These are phyloP conservation scores for Corinectria fuckeliana DNA, from an alignment of 2,329 filamentous ascomycete genomes.

Conservation along the genomic window DNA sequence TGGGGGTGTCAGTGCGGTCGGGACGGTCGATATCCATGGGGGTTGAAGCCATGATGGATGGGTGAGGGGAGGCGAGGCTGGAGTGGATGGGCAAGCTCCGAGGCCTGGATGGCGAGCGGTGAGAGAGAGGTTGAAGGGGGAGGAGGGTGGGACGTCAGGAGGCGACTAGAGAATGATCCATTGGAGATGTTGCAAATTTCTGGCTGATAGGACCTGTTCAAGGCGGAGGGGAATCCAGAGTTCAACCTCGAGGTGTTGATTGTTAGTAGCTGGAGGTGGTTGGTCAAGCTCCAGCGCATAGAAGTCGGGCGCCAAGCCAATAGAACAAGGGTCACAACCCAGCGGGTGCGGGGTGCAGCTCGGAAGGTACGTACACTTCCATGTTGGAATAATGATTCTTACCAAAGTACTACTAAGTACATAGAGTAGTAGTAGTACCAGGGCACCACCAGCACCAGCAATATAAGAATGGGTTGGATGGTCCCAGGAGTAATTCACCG, in stretches of 20 bases:
- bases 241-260: neutral
- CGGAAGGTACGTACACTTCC: neutral
- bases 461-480: neutral
- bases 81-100: neutral
- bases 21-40: slow-evolving; percentile 64
- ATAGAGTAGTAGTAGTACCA: too few species aligned
- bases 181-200: neutral
- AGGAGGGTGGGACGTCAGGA: neutral
- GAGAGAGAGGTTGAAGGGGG: neutral
- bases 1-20: slow-evolving; percentile 47
- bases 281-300: neutral
- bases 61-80: neutral
- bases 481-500: neutral
- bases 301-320: neutral
- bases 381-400: too few species aligned
- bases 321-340: neutral
- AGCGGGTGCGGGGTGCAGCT: neutral
- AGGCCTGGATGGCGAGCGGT: neutral
- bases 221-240: neutral
- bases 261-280: neutral
- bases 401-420: too few species aligned
- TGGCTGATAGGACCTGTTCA: too few species aligned
- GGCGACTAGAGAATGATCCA: neutral
- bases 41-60: slow-evolving; percentile 55
- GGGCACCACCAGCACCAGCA: neutral